Evolutionary conservation across 148 eudicot species (phyloP), one percentile per base, ranked within the genome.

Genomic region (Agrostemma githago): DNA sequence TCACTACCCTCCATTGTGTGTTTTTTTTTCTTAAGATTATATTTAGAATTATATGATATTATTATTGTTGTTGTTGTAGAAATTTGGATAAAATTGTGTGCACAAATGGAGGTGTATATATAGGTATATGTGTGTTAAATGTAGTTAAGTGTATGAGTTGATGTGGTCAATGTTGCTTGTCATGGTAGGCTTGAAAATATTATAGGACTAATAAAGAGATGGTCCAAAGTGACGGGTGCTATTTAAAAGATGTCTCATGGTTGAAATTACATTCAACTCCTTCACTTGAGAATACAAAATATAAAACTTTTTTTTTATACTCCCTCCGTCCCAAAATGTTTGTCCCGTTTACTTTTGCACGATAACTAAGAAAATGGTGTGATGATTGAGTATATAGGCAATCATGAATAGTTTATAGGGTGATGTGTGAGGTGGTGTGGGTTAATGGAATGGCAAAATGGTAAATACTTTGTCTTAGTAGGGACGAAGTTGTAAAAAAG

Each of bases 141-240:
- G 14, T 43, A 69, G 48, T 19, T 10, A 16, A 38, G 1, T 19
- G 14, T 46, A 46, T 17, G 5, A 56, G 67, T 39, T 9, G 40
- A 9, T 11, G 17, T 56, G 40, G 44, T 44, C 34, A 41, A 56
- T 5, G 8, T 64, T 64, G 62, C 4, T 64, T 8, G 65, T 5
- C 21, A 71, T 80, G 74, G 83, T 70, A 68, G 74, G 83, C 79
- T 76, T 76, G 82, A 80, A 80, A 71, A 75, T 54, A 37, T 34
- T 8, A 4, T 19, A 42, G 12, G 71, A 20, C 43, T 74, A 21
- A 21, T 4, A 48, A 53, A 6, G 57, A 51, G 70, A 77, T 63
- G 83, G 83, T 80, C 83, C 83, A 80, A 80, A 59, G 76, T 80
- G 83, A 77, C 83, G 83, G 83, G 57, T 74, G 58, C 69, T 61